Conservation (phyloP, 768 basidiomycete species). For the Serendipita sp. region DNA sequence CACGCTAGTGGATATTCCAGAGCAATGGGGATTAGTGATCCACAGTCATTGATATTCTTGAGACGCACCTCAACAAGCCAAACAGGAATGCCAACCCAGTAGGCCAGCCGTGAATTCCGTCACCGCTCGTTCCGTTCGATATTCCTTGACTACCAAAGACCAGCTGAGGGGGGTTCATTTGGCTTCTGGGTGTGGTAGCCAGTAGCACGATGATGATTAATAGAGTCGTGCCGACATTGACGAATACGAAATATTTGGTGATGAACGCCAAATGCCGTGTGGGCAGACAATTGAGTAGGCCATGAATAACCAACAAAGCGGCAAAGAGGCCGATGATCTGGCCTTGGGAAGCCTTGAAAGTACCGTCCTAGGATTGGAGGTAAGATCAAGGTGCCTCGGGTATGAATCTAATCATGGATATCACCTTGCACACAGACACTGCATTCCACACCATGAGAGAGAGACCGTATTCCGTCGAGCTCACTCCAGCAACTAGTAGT, state of each 20-base stretch:
- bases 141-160: constrained; percentile 66
- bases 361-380: not conserved
- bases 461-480: constrained; percentile 34
- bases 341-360: constrained; percentile 23
- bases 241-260: constrained; percentile 67
- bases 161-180: constrained; percentile 70
- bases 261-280: constrained; percentile 61
- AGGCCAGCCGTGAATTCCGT: not conserved
- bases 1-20: not conserved
- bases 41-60: not conserved
- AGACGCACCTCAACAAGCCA: constrained; percentile 57
- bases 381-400: constrained; percentile 7
- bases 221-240: constrained; percentile 70
- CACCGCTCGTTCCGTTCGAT: constrained; percentile 42
- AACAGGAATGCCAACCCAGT: constrained; percentile 18
- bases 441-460: constrained; percentile 71
- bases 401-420: constrained; percentile 12
- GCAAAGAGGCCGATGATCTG: constrained; percentile 67
- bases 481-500: constrained; percentile 6
- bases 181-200: constrained; percentile 49
- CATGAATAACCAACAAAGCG: constrained; percentile 64
- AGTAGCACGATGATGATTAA: constrained; percentile 77
- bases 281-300: constrained; percentile 59
- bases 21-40: constrained; percentile 4
- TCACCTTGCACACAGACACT: constrained; percentile 39